A percentile compares a stretch with the other conserved stretches of the same genome.
These are phyloP conservation scores for Pisolithus marmoratus DNA, from an alignment of 768 basidiomycete species.

Conservation along the genomic window DNA sequence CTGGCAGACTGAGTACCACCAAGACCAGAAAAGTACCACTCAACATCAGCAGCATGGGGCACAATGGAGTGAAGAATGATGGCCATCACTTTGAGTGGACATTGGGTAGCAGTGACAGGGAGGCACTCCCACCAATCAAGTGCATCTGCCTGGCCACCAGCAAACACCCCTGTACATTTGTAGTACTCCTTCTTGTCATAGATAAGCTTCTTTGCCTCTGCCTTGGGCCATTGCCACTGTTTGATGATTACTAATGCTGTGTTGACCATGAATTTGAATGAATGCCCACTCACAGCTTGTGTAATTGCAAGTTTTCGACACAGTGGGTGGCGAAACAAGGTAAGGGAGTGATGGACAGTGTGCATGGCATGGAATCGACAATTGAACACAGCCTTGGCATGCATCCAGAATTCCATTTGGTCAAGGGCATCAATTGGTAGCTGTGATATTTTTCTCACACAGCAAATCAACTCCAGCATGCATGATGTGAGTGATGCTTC, in stretches of 20 bases:
- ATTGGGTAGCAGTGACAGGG: conserved; percentile 4
- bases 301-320: conserved; percentile 1
- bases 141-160: conserved; percentile 14
- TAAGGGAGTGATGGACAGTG: conserved; percentile 13
- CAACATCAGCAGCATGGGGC: conserved; percentile 24
- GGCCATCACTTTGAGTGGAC: conserved; percentile 13
- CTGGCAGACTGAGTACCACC: conserved; percentile 14
- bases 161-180: conserved; percentile 17
- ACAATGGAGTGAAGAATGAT: conserved; percentile 20
- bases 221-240: neutral
- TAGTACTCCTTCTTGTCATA: conserved; percentile 21
- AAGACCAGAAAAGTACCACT: conserved; percentile 19
- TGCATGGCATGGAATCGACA: conserved; percentile 14
- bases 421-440: conserved; percentile 3
- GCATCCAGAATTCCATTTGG: conserved; percentile 7
- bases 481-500: conserved; percentile 23
- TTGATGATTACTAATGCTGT: conserved; percentile 4
- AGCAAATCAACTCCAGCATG: conserved; percentile 23
- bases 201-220: conserved; percentile 13
- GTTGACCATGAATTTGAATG: conserved; percentile 2
- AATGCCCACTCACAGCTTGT: conserved; percentile 1
- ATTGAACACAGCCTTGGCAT: conserved; percentile 12
- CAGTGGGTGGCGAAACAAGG: conserved; percentile 16
- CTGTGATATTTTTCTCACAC: neutral
- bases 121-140: conserved; percentile 23